phyloP scores from a whole-genome alignment of 352 stramenopile species.

The Pythium monospermum region DNA sequence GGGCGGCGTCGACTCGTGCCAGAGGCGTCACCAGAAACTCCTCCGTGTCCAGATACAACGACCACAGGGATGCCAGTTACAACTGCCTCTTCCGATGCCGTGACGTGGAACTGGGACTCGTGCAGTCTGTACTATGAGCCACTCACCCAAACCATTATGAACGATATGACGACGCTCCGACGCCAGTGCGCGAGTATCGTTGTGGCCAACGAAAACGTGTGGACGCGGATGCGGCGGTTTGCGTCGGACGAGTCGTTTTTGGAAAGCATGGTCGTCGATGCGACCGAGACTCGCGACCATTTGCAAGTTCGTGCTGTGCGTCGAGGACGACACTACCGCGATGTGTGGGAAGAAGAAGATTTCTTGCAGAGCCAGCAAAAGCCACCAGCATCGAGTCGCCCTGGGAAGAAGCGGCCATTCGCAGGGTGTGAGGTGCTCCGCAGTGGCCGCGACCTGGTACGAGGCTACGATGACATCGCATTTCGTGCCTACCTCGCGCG shows the following conservation, averaged over 20 bases:
- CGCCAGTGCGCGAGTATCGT: conserved; percentile 54
- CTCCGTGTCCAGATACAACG: too few species aligned
- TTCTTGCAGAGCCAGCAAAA: conserved; percentile 37
- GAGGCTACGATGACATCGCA: conserved; percentile 71
- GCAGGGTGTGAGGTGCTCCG: conserved; percentile 31
- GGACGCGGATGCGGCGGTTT: conserved; percentile 7
- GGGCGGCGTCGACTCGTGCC: too few species aligned
- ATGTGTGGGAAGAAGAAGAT: conserved; percentile 76
- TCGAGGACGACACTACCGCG: conserved; percentile 63
- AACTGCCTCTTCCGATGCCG: conserved; percentile 19
- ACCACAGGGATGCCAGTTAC: neutral
- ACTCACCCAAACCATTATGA: conserved; percentile 39
- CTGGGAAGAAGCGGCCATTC: conserved; percentile 33
- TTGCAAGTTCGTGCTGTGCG: conserved; percentile 29
- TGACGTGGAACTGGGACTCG: conserved; percentile 59
- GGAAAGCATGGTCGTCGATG: conserved; percentile 40
- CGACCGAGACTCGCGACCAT: conserved; percentile 5
- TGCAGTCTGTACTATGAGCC: conserved; percentile 54
- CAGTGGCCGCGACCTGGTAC: conserved; percentile 59
- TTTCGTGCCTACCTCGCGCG: conserved; percentile 46
- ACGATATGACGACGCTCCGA: conserved; percentile 45
- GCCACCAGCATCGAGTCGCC: conserved; percentile 7
- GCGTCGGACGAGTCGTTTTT: conserved; percentile 35
- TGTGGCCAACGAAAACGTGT: conserved; percentile 30
- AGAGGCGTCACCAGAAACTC: too few species aligned